Conservation (phyloP, 2,329 filamentous ascomycete genomes). For the Aspergillus floridensis region DNA sequence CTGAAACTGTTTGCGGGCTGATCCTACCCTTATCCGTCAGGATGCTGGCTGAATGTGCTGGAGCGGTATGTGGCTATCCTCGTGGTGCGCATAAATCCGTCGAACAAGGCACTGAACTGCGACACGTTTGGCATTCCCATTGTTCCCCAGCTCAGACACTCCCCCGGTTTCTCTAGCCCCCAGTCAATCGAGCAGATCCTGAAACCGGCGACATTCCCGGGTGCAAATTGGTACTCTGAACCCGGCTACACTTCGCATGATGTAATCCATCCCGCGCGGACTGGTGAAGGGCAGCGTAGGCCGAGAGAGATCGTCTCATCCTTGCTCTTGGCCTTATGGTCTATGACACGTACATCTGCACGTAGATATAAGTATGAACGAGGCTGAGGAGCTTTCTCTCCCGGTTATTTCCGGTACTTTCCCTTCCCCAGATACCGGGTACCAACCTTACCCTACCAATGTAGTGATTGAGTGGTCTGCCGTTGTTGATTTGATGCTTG, state of each 20-base stretch:
- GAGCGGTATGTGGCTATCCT: not conserved
- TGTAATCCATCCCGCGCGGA: constrained; percentile 1
- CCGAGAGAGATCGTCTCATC: not conserved
- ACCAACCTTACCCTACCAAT: too few relatives aligned
- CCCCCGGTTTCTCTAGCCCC: not conserved
- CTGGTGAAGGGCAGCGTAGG: not conserved
- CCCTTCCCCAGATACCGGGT: too few relatives aligned
- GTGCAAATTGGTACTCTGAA: not conserved
- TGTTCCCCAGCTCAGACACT: not conserved
- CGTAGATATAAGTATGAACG: too few relatives aligned
- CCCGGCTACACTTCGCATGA: constrained; percentile 1
- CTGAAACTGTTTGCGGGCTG: not conserved
- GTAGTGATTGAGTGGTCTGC: too few relatives aligned
- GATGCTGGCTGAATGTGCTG: not conserved
- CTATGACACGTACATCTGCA: not conserved
- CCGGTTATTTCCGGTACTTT: not conserved
- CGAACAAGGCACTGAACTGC: not conserved
- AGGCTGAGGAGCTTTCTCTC: too few relatives aligned
- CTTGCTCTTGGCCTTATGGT: not conserved
- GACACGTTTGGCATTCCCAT: not conserved
- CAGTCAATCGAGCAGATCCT: not conserved
- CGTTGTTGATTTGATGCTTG: too few relatives aligned
- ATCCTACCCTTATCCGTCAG: not conserved
- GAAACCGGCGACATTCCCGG: not conserved
- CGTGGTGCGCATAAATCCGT: not conserved